Percentiles rank a stretch among this genome's conserved stretches.
Conservation (phyloP, 257 asterid genomes). For the Plantago elongata region DNA sequence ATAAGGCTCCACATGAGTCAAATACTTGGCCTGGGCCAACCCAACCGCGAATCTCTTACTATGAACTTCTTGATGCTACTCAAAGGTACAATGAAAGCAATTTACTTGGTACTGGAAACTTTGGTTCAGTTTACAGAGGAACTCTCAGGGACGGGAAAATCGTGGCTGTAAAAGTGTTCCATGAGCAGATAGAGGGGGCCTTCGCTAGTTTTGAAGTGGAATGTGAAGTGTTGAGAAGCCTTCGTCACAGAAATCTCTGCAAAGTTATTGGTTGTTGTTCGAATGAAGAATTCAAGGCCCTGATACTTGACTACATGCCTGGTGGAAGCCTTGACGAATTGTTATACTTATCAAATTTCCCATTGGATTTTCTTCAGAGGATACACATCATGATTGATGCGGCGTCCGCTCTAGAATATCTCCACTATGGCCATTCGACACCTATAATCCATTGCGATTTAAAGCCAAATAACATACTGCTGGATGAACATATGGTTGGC, state of each 20-base stretch:
- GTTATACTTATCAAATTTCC: background rate
- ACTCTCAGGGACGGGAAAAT: background rate
- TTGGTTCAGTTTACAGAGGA: constrained; percentile 17
- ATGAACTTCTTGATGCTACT: constrained; percentile 13
- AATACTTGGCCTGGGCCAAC: background rate
- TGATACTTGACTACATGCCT: constrained; percentile 21
- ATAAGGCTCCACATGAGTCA: background rate
- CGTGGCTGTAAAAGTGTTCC: constrained; percentile 19
- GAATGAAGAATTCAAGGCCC: constrained; percentile 13
- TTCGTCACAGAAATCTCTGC: constrained; percentile 15
- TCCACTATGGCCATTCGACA: constrained; percentile 10
- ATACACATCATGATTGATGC: constrained; percentile 20
- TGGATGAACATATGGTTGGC: constrained; percentile 14
- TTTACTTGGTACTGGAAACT: constrained; percentile 10
- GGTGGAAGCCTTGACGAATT: constrained; percentile 14
- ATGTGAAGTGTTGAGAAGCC: constrained; percentile 7
- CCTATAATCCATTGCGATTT: constrained; percentile 16
- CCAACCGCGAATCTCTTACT: constrained; percentile 10
- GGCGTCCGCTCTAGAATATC: constrained; percentile 20
- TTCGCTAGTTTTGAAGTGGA: constrained; percentile 21
- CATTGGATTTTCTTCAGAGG: constrained; percentile 15
- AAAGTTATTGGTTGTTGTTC: constrained; percentile 14
- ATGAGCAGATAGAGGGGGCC: background rate
- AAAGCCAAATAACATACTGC: constrained; percentile 17
- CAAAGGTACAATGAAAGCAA: background rate